Evolutionary conservation across 1,284 basidiomycete species (phyloP), one percentile per base, ranked within the genome.

Genomic region (Ceratobasidium papillatum): DNA sequence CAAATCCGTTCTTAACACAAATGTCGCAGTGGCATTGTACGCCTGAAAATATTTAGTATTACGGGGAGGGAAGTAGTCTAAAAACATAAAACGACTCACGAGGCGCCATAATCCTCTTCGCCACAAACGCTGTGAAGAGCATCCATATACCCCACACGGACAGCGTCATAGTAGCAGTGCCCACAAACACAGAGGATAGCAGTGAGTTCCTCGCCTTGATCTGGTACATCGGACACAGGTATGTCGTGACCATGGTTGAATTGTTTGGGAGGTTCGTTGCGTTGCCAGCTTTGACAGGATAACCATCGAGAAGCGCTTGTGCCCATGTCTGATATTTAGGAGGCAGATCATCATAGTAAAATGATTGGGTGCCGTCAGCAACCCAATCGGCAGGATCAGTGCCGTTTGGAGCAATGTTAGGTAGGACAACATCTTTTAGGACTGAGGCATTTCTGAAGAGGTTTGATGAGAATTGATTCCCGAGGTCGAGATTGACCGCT

Each of bases 141-240:
- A 62, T 72, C 69, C 69, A 72, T 8, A 30, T 22, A n/a, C 43
- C 58, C 69, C 69, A 72, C n/a, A 62, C 58, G 3, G 69, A 72
- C 3, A 72, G 47, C 0, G 36, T 27, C 69, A 72, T 72, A 19
- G 69, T 72, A 22, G 69, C 43, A 22, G 58, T 36, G 3, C 69
- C 69, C 11, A 72, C 69, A 19, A 72, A 72, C 5, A 72, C 34
- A 52, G 58, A 51, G 22, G 69, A 7, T 47, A 72, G 38, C 1
- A 72, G 25, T 4, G 69, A 25, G 30, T 34, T 62, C 5, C 8
- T 49, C 19, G 30, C 22, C 45, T 72, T 72, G 69, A 62, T 19
- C 58, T 51, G 25, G 22, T 62, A 72, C 30, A n/a, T 62, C 2
- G 69, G 69, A 27, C 69, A 72, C n/a, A 72, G 58, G 25, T 62